These are phyloP conservation scores for Symbiodinium pilosum DNA, from an alignment of 73 alveolate species.

Conservation along the genomic window DNA sequence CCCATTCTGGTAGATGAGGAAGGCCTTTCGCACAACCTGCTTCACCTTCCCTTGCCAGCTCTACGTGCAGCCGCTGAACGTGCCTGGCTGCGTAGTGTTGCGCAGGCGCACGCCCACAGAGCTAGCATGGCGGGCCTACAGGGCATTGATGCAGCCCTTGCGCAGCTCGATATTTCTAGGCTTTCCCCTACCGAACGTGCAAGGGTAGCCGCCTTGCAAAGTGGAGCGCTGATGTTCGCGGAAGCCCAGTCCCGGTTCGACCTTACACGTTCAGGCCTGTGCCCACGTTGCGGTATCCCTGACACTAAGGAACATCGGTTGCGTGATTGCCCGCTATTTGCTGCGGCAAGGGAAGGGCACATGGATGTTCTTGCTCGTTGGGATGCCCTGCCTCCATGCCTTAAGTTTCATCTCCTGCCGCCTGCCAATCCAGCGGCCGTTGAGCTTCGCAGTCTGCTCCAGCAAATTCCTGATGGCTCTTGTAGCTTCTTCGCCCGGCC, in stretches of 20 bases:
- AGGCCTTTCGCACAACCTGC: neutral
- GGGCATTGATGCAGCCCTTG: neutral
- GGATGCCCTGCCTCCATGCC: neutral
- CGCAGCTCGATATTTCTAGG: neutral
- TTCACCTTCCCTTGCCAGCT: neutral
- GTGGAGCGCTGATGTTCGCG: neutral
- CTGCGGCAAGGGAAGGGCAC: neutral
- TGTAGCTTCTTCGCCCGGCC: neutral
- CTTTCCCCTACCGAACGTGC: neutral
- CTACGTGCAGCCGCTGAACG: neutral
- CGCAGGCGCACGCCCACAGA: neutral
- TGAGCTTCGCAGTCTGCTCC: neutral
- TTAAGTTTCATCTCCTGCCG: neutral
- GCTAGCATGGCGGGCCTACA: neutral
- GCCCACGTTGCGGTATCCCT: neutral
- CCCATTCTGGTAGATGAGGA: slow-evolving; percentile 6
- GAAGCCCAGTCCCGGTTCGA: neutral
- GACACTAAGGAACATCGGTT: neutral
- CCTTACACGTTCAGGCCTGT: neutral
- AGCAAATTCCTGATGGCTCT: neutral
- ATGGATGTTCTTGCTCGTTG: neutral
- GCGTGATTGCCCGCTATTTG: neutral
- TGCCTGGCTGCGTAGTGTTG: neutral
- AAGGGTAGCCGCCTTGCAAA: neutral
- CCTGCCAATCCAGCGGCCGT: neutral